phyloP scores from a whole-genome alignment of 2,329 filamentous ascomycete species.

The Ambrosiella beaveri region DNA sequence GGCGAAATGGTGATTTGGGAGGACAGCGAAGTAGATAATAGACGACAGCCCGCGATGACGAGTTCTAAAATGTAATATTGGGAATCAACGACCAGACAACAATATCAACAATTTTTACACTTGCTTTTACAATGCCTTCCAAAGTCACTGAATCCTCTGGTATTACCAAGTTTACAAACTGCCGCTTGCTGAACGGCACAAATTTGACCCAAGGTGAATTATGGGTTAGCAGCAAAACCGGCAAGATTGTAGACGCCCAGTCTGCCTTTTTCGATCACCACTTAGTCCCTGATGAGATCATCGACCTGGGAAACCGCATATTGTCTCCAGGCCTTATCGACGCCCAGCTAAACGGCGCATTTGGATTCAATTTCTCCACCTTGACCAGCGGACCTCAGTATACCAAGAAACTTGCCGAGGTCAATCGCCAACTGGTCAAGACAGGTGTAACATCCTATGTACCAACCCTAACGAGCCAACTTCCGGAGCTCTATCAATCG shows the following conservation, averaged over 20 bases:
- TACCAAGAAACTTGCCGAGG: slow-evolving; percentile 49
- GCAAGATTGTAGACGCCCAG: slow-evolving; percentile 63
- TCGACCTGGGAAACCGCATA: slow-evolving; percentile 71
- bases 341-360: slow-evolving; percentile 79
- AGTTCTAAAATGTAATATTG: not conserved
- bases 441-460: slow-evolving; percentile 81
- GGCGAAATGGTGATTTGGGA: too few relatives aligned
- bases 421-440: slow-evolving; percentile 54
- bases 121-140: slow-evolving; percentile 27
- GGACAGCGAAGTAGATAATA: too few relatives aligned
- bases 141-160: slow-evolving; percentile 27
- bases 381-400: slow-evolving; percentile 55
- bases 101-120: too few relatives aligned
- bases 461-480: slow-evolving; percentile 70
- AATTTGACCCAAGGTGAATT: slow-evolving; percentile 58
- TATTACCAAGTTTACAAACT: slow-evolving; percentile 83
- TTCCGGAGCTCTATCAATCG: slow-evolving; percentile 64
- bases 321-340: slow-evolving; percentile 78
- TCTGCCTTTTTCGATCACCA: slow-evolving; percentile 50
- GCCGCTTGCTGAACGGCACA: slow-evolving; percentile 53
- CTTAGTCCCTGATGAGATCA: slow-evolving; percentile 50
- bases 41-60: too few relatives aligned
- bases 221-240: slow-evolving; percentile 71
- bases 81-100: not conserved
- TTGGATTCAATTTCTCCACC: slow-evolving; percentile 81